phyloP scores from a whole-genome alignment of 495 filamentous ascomycete genomes.

The Achaetomiella virescens region DNA sequence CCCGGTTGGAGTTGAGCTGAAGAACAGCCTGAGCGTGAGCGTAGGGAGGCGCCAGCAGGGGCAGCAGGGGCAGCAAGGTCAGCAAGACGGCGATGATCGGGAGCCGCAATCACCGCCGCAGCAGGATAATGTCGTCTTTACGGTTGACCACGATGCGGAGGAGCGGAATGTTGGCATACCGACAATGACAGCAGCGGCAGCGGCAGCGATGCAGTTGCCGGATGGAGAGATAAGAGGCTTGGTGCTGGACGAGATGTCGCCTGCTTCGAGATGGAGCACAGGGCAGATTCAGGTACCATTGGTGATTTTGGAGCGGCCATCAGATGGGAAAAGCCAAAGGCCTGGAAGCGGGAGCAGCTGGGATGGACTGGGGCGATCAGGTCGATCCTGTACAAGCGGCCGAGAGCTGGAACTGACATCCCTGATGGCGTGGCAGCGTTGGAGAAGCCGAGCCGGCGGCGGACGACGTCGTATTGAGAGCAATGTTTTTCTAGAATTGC shows the following conservation, averaged over 20 bases:
- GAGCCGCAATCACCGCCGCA: neutral
- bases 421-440: constrained; percentile 15
- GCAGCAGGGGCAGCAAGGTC: too few relatives aligned
- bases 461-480: constrained; percentile 17
- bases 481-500: neutral
- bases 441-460: constrained; percentile 12
- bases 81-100: neutral
- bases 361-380: constrained; percentile 35
- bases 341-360: constrained; percentile 35
- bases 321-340: constrained; percentile 25
- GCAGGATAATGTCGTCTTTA: neutral
- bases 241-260: neutral
- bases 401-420: constrained; percentile 16
- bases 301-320: constrained; percentile 32
- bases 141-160: constrained; percentile 7
- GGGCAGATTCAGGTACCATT: constrained; percentile 11
- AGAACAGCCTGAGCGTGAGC: neutral
- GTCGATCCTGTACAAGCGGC: constrained; percentile 17
- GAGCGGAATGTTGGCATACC: constrained; percentile 7
- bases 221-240: constrained; percentile 9
- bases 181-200: neutral
- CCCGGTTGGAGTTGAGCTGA: neutral
- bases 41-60: neutral
- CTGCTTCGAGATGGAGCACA: neutral
- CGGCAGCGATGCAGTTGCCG: constrained; percentile 1